These are phyloP conservation scores for Bretschneidera sinensis DNA, from an alignment of 345 rosid genomes.

Conservation along the genomic window DNA sequence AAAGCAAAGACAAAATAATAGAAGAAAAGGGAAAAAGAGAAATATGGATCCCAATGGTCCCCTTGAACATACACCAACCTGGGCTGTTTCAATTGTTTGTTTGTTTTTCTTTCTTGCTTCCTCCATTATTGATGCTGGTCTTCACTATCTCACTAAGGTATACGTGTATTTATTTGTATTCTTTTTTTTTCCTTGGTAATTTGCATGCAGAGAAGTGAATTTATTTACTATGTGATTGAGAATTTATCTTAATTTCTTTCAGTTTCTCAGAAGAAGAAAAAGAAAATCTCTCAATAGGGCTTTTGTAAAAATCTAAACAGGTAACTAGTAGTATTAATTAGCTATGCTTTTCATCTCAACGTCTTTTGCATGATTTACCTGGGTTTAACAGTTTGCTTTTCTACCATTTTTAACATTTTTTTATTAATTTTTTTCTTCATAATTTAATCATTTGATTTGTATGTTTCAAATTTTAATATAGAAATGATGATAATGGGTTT, in stretches of 20 bases:
- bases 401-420: not conserved
- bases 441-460: not conserved
- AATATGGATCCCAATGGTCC: not conserved
- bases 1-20: too few relatives aligned
- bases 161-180: not conserved
- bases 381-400: not conserved
- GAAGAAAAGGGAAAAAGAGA: not conserved
- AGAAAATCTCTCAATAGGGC: conserved; percentile 23
- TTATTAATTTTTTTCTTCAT: not conserved
- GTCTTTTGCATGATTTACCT: too few relatives aligned
- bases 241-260: not conserved
- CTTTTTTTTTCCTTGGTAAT: too few relatives aligned
- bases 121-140: conserved; percentile 13
- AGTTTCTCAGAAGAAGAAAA: conserved; percentile 22
- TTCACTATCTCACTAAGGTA: conserved; percentile 21
- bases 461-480: not conserved
- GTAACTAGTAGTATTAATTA: not conserved
- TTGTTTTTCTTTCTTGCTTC: conserved; percentile 20
- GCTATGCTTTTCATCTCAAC: too few relatives aligned
- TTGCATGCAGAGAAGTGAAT: not conserved
- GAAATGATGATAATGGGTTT: conserved; percentile 32
- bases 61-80: conserved; percentile 27
- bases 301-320: conserved; percentile 19
- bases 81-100: conserved; percentile 26
- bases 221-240: too few relatives aligned